Evolutionary conservation across 2,329 filamentous ascomycete genomes (phyloP).

Genomic region (Trichophyton schoenleinii): DNA sequence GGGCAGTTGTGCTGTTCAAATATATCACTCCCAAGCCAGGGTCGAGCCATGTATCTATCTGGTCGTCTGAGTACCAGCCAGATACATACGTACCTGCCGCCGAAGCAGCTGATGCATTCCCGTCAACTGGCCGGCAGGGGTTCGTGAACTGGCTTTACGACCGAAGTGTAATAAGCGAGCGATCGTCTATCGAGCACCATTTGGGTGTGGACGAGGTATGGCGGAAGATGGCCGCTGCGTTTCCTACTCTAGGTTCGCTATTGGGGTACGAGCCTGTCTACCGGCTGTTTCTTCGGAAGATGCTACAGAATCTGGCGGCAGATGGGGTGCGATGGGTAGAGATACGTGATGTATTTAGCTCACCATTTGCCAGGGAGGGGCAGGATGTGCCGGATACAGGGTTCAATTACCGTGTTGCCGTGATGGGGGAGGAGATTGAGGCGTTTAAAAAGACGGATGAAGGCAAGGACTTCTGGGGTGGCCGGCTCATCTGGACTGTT

Average conservation of each 20-base stretch:
- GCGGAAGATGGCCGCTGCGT: slow-evolving; percentile 65
- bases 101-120: slow-evolving; percentile 59
- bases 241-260: slow-evolving; percentile 59
- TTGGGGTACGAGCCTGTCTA: slow-evolving; percentile 87
- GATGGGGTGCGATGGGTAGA: slow-evolving; percentile 83
- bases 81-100: slow-evolving; percentile 47
- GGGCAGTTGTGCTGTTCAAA: slow-evolving; percentile 50
- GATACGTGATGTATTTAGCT: slow-evolving; percentile 61
- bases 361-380: slow-evolving; percentile 54
- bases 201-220: slow-evolving; percentile 75
- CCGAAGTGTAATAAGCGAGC: slow-evolving; percentile 57
- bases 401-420: slow-evolving; percentile 56
- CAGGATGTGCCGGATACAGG: slow-evolving; percentile 54
- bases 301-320: slow-evolving; percentile 58
- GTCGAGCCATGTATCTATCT: slow-evolving; percentile 43
- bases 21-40: slow-evolving; percentile 20
- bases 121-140: slow-evolving; percentile 54
- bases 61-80: slow-evolving; percentile 51
- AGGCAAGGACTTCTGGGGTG: slow-evolving; percentile 69
- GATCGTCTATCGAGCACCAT: slow-evolving; percentile 66
- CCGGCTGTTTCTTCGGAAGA: slow-evolving; percentile 56
- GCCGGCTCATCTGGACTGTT: slow-evolving; percentile 73
- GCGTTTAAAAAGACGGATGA: slow-evolving; percentile 59
- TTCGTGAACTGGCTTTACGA: slow-evolving; percentile 68
- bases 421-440: slow-evolving; percentile 65